Evolutionary conservation across 2,329 filamentous ascomycete genomes (phyloP).

Genomic region (Diplodia corticola): DNA sequence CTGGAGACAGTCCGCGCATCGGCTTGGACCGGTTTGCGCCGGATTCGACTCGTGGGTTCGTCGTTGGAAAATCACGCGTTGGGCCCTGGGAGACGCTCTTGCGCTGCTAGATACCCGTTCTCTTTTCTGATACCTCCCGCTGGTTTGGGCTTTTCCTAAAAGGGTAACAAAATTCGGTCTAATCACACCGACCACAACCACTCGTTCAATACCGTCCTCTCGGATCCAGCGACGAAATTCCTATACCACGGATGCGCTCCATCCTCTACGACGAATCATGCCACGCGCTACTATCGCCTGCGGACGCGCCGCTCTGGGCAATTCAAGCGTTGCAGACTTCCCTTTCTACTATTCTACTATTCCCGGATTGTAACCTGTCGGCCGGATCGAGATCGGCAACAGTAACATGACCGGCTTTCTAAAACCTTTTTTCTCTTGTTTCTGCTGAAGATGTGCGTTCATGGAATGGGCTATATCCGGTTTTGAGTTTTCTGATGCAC

Average conservation of each 20-base stretch:
- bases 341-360: background rate
- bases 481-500: conserved; percentile 11
- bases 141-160: conserved; percentile 22
- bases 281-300: conserved; percentile 9
- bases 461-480: conserved; percentile 20
- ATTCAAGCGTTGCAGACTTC: conserved; percentile 11
- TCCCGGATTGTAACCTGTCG: background rate
- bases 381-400: background rate
- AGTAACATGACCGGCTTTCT: background rate
- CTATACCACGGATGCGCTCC: conserved; percentile 1
- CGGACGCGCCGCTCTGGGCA: background rate
- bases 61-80: conserved; percentile 16
- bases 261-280: conserved; percentile 19
- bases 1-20: conserved; percentile 3
- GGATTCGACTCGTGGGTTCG: conserved; percentile 5
- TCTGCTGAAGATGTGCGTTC: conserved; percentile 19
- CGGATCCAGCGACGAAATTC: conserved; percentile 13
- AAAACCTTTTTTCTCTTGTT: background rate
- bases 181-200: conserved; percentile 17
- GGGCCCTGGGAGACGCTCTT: conserved; percentile 11
- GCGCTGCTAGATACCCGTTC: conserved; percentile 23
- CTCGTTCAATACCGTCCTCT: conserved; percentile 13
- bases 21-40: conserved; percentile 3
- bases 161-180: conserved; percentile 19
- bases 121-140: conserved; percentile 20